Conservation (phyloP, 345 rosid genomes). For the Lumnitzera littorea region DNA sequence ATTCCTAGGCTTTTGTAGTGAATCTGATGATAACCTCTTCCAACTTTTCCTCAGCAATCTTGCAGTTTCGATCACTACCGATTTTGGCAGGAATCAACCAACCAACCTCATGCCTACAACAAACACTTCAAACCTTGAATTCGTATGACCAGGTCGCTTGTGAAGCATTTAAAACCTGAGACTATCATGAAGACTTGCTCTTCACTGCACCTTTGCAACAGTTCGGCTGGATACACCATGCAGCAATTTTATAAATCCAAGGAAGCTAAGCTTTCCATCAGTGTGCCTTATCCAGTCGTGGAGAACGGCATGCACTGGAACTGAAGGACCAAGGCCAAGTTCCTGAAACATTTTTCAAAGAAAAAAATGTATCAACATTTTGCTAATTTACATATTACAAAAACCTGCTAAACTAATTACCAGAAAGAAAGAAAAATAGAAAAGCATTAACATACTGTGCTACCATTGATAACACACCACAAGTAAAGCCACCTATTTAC, state of each 20-base stretch:
- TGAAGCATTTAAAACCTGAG: not conserved
- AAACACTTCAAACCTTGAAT: too few relatives aligned
- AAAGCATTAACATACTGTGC: too few relatives aligned
- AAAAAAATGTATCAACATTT: not conserved
- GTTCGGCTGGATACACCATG: conserved; percentile 65
- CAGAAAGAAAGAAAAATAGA: too few relatives aligned
- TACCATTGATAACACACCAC: too few relatives aligned
- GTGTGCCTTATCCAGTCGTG: conserved; percentile 87
- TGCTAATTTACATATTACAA: not conserved
- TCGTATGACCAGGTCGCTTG: too few relatives aligned
- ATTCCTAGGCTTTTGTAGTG: too few relatives aligned
- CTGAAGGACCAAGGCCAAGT: conserved; percentile 86
- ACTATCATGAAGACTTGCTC: not conserved
- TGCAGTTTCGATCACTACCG: too few relatives aligned
- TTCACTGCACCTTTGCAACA: conserved; percentile 25
- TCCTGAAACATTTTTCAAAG: conserved; percentile 45
- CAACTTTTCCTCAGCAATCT: too few relatives aligned
- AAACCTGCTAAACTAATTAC: not conserved
- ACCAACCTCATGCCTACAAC: too few relatives aligned
- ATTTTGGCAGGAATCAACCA: too few relatives aligned
- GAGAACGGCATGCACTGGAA: conserved; percentile 85
- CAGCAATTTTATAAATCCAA: conserved; percentile 78
- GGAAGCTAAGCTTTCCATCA: conserved; percentile 95
- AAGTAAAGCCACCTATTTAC: too few relatives aligned
- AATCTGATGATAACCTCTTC: too few relatives aligned